phyloP scores from a whole-genome alignment of 2,329 filamentous ascomycete genomes.

The Hypoxylon sp. region DNA sequence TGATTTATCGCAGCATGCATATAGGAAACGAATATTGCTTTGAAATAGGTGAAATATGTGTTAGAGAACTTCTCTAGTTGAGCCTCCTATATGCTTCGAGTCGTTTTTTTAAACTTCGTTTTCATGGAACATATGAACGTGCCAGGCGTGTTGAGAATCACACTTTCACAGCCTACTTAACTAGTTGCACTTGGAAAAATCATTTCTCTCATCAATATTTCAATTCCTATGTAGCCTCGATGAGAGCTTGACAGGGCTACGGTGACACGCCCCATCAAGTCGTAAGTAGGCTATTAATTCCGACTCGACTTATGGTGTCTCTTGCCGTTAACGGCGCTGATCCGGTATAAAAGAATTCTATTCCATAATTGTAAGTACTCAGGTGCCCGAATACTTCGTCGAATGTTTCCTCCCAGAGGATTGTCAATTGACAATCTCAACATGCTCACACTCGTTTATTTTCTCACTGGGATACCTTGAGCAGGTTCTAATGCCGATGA shows the following conservation, averaged over 20 bases:
- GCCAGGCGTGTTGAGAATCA: neutral
- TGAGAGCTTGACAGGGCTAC: neutral
- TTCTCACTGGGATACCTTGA: neutral
- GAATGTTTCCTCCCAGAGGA: neutral
- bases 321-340: neutral
- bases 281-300: neutral
- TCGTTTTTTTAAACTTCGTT: neutral
- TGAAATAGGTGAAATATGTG: no score
- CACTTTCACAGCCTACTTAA: neutral
- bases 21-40: neutral
- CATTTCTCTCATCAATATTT: neutral
- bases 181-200: neutral
- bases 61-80: neutral
- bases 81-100: neutral
- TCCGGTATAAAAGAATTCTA: neutral
- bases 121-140: neutral
- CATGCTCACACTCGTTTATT: neutral
- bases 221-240: neutral
- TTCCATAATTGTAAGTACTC: neutral
- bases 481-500: neutral
- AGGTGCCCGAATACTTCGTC: neutral
- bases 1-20: constrained; percentile 15
- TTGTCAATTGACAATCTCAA: neutral
- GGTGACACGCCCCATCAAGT: neutral
- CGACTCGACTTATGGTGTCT: neutral